Evolutionary conservation across 1,284 basidiomycete species (phyloP), one percentile per base, ranked within the genome.

Genomic region (Cryptococcus sp.): DNA sequence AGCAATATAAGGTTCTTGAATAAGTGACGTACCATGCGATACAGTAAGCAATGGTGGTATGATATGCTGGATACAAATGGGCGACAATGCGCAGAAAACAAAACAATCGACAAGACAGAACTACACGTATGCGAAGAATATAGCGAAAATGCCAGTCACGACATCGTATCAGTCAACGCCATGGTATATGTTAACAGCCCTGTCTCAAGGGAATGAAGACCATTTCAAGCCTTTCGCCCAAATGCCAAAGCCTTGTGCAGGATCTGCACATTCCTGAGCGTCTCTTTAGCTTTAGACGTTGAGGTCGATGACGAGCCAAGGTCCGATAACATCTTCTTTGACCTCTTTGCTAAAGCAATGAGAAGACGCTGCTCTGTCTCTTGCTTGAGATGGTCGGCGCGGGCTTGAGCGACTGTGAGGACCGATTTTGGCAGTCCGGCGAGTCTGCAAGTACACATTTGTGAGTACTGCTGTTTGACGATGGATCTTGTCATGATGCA

Each of bases 351-450:
- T 1, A 70, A 39, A n/a, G 64, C 49, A 16, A 55, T 50, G 10
- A 62, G 39, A 8, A 63, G 22, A 19, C 65, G 59, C 40, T 62
- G 40, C 37, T 64, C 29, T 2, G 74, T 75, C 47, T 75, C 72
- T 19, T 54, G 55, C 54, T 85, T 85, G 80, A 91, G 84, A n/a
- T 77, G 75, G 23, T 81, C 75, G 1, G 88, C 84, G 39, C 82
- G 82, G 49, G 79, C 70, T 13, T 83, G 79, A 7, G 91, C 91
- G 3, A 81, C 75, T 6, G 77, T 73, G 7, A 94, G 80, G 3
- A 95, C 79, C 1, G 78, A 61, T 61, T 88, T 86, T 0, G 89
- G 86, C 45, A 95, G 73, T 16, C 87, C 87, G 0, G 92, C 92
- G n/a, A 93, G 82, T 48, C 71, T 70, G 37, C n/a, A 34, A 23